These are phyloP conservation scores for Chlorella sp. DNA, from an alignment of 139 green algal genomes.

Conservation along the genomic window DNA sequence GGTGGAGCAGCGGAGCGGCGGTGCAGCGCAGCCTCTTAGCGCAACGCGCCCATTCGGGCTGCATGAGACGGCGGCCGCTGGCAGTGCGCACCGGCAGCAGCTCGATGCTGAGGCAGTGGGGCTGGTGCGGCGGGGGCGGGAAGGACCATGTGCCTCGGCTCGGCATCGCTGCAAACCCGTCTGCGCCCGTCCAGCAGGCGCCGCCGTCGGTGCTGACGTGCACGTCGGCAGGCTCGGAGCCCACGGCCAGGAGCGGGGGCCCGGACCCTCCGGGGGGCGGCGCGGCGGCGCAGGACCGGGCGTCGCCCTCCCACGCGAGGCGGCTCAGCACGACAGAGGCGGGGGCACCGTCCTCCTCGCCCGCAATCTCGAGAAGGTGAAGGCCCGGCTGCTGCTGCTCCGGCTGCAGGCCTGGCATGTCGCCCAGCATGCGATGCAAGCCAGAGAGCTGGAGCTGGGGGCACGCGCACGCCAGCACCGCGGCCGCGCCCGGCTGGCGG, in stretches of 20 bases:
- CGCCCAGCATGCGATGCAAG: too few species aligned
- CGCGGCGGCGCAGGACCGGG: slow-evolving; percentile 1
- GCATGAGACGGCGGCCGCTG: neutral
- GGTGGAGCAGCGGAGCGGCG: neutral
- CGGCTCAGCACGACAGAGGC: too few species aligned
- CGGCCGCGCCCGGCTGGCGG: too few species aligned
- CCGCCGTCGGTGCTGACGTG: neutral
- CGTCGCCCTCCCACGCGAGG: slow-evolving; percentile 13
- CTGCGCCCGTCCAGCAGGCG: neutral
- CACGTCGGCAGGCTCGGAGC: slow-evolving; percentile 16
- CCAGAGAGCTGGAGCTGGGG: too few species aligned
- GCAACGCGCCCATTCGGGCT: neutral
- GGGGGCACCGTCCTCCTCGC: too few species aligned
- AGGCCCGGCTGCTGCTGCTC: too few species aligned
- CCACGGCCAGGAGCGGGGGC: neutral
- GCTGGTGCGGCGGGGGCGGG: slow-evolving; percentile 10
- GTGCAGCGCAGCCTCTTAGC: neutral
- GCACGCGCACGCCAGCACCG: too few species aligned
- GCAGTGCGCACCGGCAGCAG: neutral
- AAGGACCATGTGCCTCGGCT: slow-evolving; percentile 11
- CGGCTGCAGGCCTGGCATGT: too few species aligned
- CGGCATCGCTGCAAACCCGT: neutral
- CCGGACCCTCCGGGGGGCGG: neutral
- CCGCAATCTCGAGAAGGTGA: too few species aligned
- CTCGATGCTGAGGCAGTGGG: slow-evolving; percentile 19